Evolutionary conservation across 1,284 basidiomycete genomes (phyloP).

Genomic region (Rhodotorula sp.): DNA sequence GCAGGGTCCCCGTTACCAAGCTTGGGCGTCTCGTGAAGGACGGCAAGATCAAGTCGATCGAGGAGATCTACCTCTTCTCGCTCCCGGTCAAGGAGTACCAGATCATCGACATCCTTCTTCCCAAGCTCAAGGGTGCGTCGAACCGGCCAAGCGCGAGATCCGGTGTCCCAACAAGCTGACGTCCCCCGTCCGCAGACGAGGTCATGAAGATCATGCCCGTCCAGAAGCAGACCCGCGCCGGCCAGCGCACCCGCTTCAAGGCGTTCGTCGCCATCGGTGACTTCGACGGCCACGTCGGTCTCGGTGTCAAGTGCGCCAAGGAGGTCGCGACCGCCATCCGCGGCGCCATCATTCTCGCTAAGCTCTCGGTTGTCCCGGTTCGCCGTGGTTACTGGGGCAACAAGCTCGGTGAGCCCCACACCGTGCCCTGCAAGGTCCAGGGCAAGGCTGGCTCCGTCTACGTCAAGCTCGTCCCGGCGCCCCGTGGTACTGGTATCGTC

Average conservation of each 20-base stretch:
- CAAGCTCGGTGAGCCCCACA: slow-evolving; percentile 97
- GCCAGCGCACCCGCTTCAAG: slow-evolving; percentile 99
- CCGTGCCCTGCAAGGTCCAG: slow-evolving; percentile 96
- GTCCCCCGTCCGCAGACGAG: slow-evolving; percentile 60
- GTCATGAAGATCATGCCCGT: slow-evolving; percentile 99
- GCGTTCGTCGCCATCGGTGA: slow-evolving; percentile 99
- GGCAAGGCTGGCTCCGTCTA: slow-evolving; percentile 99
- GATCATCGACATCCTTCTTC: slow-evolving; percentile 96
- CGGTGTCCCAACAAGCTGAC: not conserved
- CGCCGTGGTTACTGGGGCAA: slow-evolving; percentile 95
- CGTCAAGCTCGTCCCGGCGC: slow-evolving; percentile 98
- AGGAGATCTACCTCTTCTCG: slow-evolving; percentile 99
- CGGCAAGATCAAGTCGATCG: slow-evolving; percentile 99
- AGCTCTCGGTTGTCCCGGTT: slow-evolving; percentile 92
- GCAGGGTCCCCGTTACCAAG: slow-evolving; percentile 96
- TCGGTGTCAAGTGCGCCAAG: slow-evolving; percentile 99
- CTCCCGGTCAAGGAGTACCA: slow-evolving; percentile 98
- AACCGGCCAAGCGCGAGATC: not conserved
- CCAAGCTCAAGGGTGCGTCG: slow-evolving; percentile 77
- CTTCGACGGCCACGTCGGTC: slow-evolving; percentile 96
- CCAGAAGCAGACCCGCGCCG: slow-evolving; percentile 99
- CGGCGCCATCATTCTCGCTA: slow-evolving; percentile 95
- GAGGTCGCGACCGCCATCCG: slow-evolving; percentile 99
- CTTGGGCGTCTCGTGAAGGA: slow-evolving; percentile 99
- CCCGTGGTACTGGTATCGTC: slow-evolving; percentile 97